phyloP scores from a whole-genome alignment of 305 asterid species.

The Lippia alba region DNA sequence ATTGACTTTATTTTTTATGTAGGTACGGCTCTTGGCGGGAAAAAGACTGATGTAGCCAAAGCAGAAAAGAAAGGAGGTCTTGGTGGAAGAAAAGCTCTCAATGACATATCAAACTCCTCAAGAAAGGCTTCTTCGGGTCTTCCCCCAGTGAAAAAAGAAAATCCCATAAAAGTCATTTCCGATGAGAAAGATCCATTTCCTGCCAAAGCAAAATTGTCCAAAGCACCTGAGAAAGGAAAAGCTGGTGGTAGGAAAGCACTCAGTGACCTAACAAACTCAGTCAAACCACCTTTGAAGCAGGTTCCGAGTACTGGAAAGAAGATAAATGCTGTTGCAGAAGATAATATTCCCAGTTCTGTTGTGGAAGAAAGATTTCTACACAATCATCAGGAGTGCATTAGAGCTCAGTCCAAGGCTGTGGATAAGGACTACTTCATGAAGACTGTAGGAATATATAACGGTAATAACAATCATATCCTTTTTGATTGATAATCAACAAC shows the following conservation, averaged over 20 bases:
- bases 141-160: constrained; percentile 51
- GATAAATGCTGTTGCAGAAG: constrained; percentile 44
- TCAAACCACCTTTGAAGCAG: constrained; percentile 51
- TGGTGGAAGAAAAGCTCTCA: constrained; percentile 78
- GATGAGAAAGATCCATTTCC: constrained; percentile 54
- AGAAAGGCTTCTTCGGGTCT: constrained; percentile 51
- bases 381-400: constrained; percentile 76
- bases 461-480: constrained; percentile 19
- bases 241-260: constrained; percentile 74
- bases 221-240: constrained; percentile 56
- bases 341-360: constrained; percentile 37
- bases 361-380: constrained; percentile 70
- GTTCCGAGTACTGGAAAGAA: constrained; percentile 47
- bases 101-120: constrained; percentile 89
- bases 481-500: neutral
- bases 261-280: constrained; percentile 73
- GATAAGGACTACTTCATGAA: constrained; percentile 59
- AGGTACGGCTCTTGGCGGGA: constrained; percentile 54
- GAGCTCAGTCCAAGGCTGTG: constrained; percentile 52
- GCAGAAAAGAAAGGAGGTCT: constrained; percentile 58
- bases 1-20: constrained; percentile 28
- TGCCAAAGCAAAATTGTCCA: constrained; percentile 43
- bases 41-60: constrained; percentile 48
- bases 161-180: constrained; percentile 45
- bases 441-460: constrained; percentile 44